These are phyloP conservation scores for Xylariaceae sp. DNA, from an alignment of 2,329 filamentous ascomycete species.

Conservation along the genomic window DNA sequence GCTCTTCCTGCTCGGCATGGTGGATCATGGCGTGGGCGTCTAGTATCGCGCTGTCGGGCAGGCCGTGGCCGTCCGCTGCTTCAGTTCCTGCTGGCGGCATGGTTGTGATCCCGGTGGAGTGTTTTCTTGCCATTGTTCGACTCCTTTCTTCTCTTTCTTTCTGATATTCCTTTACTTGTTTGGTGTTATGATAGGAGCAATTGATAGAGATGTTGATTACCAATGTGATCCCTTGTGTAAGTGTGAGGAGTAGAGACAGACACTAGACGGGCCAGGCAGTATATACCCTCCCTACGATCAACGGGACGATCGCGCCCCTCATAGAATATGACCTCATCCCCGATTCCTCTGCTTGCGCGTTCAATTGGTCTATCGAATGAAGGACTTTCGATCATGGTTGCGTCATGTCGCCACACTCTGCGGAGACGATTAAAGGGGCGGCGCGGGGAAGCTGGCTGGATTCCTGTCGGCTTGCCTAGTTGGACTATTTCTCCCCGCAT, in stretches of 20 bases:
- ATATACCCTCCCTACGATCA: background rate
- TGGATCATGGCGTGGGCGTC: constrained; percentile 31
- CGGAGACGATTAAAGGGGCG: constrained; percentile 4
- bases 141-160: background rate
- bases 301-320: too few relatives aligned
- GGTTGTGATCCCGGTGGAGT: too few relatives aligned
- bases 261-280: background rate
- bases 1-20: constrained; percentile 31
- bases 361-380: background rate
- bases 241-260: background rate
- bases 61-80: constrained; percentile 26
- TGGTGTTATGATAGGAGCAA: too few relatives aligned
- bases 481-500: too few relatives aligned
- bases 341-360: too few relatives aligned
- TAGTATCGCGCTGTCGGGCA: constrained; percentile 24
- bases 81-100: too few relatives aligned
- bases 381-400: constrained; percentile 15
- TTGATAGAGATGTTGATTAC: background rate
- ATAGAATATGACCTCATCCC: too few relatives aligned
- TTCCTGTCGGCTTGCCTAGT: too few relatives aligned
- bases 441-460: background rate
- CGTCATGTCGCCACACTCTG: constrained; percentile 15
- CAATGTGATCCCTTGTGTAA: background rate
- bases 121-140: background rate
- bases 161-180: background rate